Conservation (phyloP, 2,329 filamentous ascomycete genomes). For the Purpureocillium takamizusanense region DNA sequence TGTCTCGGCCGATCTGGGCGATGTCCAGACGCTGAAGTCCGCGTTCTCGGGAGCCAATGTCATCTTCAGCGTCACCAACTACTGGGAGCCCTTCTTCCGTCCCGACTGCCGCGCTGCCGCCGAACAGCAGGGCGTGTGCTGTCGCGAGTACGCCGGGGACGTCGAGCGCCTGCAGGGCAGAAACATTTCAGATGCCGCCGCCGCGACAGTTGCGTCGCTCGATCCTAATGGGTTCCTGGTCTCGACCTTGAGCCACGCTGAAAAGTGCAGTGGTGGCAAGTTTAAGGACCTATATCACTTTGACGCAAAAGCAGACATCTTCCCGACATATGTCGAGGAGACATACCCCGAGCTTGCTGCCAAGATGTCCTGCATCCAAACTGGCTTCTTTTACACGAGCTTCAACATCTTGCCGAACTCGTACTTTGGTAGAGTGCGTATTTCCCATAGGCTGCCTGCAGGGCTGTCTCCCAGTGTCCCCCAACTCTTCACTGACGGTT, state of each 20-base stretch:
- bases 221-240: conserved; percentile 39
- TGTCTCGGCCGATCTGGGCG: conserved; percentile 33
- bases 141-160: conserved; percentile 34
- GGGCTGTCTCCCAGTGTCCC: no score
- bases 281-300: conserved; percentile 42
- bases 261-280: conserved; percentile 33
- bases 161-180: conserved; percentile 41
- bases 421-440: conserved; percentile 35
- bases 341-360: conserved; percentile 32
- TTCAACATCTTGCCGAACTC: conserved; percentile 34
- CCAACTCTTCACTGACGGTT: neutral
- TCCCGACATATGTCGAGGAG: conserved; percentile 33
- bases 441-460: no score
- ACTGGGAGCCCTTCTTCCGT: conserved; percentile 41
- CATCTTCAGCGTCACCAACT: conserved; percentile 48
- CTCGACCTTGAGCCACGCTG: conserved; percentile 41
- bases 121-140: conserved; percentile 26
- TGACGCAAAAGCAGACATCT: conserved; percentile 43
- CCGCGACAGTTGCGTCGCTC: conserved; percentile 26
- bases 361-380: conserved; percentile 44
- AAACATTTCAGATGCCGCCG: conserved; percentile 47
- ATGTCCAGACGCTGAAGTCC: conserved; percentile 24
- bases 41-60: conserved; percentile 36
- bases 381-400: conserved; percentile 38
- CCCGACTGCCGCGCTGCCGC: conserved; percentile 31